phyloP scores from a whole-genome alignment of 441 rosid species.

The Pelargonium fulgidum region DNA sequence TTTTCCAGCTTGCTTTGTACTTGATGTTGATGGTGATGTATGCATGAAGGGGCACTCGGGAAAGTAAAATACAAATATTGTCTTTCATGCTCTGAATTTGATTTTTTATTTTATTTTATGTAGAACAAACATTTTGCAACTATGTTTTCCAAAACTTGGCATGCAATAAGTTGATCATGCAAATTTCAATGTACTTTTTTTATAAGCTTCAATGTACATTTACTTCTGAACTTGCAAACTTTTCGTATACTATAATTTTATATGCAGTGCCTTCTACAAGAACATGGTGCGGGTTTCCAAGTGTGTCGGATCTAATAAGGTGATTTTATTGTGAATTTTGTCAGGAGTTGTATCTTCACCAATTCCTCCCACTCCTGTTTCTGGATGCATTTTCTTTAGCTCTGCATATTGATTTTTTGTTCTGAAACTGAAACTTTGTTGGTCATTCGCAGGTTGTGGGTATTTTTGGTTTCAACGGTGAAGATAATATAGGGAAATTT shows the following conservation, averaged over 20 bases:
- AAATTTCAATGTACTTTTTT: too few relatives aligned
- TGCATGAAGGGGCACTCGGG: too few relatives aligned
- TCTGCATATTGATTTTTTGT: neutral
- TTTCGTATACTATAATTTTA: constrained; percentile 9
- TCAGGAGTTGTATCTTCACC: neutral
- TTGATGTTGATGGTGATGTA: too few relatives aligned
- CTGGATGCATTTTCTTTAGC: neutral
- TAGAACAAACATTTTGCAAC: too few relatives aligned
- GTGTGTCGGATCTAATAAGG: constrained; percentile 86
- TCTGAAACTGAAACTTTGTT: neutral
- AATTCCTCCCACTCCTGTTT: neutral
- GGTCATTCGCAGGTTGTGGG: constrained; percentile 52
- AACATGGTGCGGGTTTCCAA: constrained; percentile 80
- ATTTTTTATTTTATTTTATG: too few relatives aligned
- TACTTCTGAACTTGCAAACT: neutral
- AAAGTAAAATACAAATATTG: too few relatives aligned
- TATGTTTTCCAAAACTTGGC: too few relatives aligned
- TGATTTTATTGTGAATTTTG: constrained; percentile 8
- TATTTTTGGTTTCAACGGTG: constrained; percentile 87
- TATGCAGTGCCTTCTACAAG: constrained; percentile 68
- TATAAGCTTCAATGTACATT: too few relatives aligned
- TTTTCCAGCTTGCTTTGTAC: too few relatives aligned
- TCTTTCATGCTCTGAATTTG: too few relatives aligned
- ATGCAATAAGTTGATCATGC: too few relatives aligned
- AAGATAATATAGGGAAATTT: constrained; percentile 89